Conservation (phyloP, 352 stramenopile species). For the Globisporangium perplexum region DNA sequence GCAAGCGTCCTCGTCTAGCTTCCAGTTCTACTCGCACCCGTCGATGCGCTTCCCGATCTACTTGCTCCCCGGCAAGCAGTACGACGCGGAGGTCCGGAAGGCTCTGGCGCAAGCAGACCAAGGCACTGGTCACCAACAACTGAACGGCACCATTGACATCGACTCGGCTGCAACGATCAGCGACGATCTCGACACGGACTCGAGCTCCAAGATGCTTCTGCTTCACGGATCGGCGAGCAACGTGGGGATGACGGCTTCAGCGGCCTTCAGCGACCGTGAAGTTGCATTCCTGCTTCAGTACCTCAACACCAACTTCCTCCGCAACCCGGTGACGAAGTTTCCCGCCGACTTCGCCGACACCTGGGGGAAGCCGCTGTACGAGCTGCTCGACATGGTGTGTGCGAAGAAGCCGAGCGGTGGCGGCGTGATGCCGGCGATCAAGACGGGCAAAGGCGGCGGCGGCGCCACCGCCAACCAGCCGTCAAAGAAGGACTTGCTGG, state of each 20-base stretch:
- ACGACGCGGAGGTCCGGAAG: constrained; percentile 33
- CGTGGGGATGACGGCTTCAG: neutral
- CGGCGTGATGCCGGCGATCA: constrained; percentile 15
- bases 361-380: constrained; percentile 75
- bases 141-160: constrained; percentile 41
- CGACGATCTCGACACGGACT: constrained; percentile 2
- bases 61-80: constrained; percentile 40
- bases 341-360: constrained; percentile 73
- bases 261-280: constrained; percentile 33
- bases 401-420: constrained; percentile 69
- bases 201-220: neutral
- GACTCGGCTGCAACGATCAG: constrained; percentile 24
- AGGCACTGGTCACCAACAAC: neutral
- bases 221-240: neutral
- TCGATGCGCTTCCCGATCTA: constrained; percentile 58
- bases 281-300: constrained; percentile 76
- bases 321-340: constrained; percentile 57
- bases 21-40: constrained; percentile 42
- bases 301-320: constrained; percentile 81
- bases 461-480: constrained; percentile 4
- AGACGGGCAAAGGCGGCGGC: constrained; percentile 18
- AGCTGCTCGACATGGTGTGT: constrained; percentile 89
- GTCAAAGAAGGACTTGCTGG: constrained; percentile 56
- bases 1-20: neutral
- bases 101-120: constrained; percentile 9